A percentile compares a stretch with the other conserved stretches of the same genome.
These are phyloP conservation scores for Casuarina equisetifolia DNA, from an alignment of 306 rosid species.

Conservation along the genomic window DNA sequence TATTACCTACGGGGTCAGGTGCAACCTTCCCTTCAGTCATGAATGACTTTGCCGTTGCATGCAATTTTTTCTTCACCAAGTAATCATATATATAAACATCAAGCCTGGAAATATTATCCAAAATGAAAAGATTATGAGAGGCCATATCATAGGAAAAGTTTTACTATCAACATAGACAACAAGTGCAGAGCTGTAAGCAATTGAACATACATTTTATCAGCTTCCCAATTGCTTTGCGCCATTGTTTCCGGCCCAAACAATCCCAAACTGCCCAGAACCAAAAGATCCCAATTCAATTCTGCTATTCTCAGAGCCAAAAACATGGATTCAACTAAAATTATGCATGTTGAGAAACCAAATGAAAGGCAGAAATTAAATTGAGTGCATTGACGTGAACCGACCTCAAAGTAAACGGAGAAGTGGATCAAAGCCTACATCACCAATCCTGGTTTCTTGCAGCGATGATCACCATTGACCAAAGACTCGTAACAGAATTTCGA, in stretches of 20 bases:
- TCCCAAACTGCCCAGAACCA: conserved; percentile 34
- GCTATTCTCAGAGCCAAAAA: not conserved
- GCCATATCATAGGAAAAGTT: not conserved
- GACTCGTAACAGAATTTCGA: conserved; percentile 27
- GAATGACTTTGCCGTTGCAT: conserved; percentile 88
- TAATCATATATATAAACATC: conserved; percentile 95
- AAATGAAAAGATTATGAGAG: not conserved
- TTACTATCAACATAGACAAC: not conserved
- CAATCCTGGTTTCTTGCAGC: conserved; percentile 28
- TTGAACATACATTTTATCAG: conserved; percentile 79
- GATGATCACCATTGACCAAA: conserved; percentile 40
- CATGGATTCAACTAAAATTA: not conserved
- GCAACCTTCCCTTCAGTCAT: conserved; percentile 95
- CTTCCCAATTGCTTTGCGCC: conserved; percentile 98
- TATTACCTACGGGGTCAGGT: conserved; percentile 94
- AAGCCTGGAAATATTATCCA: conserved; percentile 55
- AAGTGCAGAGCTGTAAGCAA: not conserved
- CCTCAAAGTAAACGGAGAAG: conserved; percentile 41
- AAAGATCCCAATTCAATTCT: conserved; percentile 20
- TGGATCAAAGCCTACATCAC: conserved; percentile 65
- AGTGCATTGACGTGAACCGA: conserved; percentile 34
- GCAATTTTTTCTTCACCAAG: conserved; percentile 86
- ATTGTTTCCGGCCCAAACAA: conserved; percentile 37
- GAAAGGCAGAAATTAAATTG: conserved; percentile 21
- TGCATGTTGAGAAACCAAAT: not conserved